Evolutionary conservation across 2,329 filamentous ascomycete genomes (phyloP), one percentile per base, ranked within the genome.

Genomic region (Penicillium sp.): DNA sequence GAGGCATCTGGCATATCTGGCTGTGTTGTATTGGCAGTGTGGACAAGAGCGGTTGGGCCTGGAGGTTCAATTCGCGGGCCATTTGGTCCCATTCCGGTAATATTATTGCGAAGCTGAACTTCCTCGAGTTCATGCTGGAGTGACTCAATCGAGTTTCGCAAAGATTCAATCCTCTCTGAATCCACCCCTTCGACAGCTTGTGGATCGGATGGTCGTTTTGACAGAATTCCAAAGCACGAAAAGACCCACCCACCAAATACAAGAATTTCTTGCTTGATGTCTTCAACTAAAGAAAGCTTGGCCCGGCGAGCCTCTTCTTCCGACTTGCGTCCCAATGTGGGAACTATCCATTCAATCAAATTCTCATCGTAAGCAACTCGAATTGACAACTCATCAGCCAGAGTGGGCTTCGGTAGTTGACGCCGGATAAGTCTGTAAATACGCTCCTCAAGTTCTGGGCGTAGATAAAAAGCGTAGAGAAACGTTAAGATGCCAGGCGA

Each of bases 311-410:
- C 54, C 41, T 68, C 65, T 42, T 68, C 64, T 31, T 62, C 59
- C n/a, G 62, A 54, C 35, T 61, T 57, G 28, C 64, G 62, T 3
- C 64, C 65, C 5, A 67, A 49, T 3, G 57, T 57, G 8, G 65
- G 65, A 14, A 65, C 57, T 27, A 66, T 64, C 65, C 65, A 68
- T 36, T 68, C 65, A 29, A 67, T 56, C 11, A 68, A 56, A 28
- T 67, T 66, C 44, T 66, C 65, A 28, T 68, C 64, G n/a, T 57
- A 51, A 6, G 65, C 65, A 39, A 68, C 64, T 35, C 60, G 56
- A 36, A 68, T 56, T 6, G 65, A 68, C 17, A 67, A 54, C 20
- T 64, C 62, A 48, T 68, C 64, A 9, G 64, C 62, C 6, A 59
- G 47, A 20, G 50, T 58, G 18, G 65, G 64, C 41, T 67, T 67